Base-by-base conservation (phyloP, 2,329 filamentous ascomycete genomes). In the Xylariaceae sp. region DNA sequence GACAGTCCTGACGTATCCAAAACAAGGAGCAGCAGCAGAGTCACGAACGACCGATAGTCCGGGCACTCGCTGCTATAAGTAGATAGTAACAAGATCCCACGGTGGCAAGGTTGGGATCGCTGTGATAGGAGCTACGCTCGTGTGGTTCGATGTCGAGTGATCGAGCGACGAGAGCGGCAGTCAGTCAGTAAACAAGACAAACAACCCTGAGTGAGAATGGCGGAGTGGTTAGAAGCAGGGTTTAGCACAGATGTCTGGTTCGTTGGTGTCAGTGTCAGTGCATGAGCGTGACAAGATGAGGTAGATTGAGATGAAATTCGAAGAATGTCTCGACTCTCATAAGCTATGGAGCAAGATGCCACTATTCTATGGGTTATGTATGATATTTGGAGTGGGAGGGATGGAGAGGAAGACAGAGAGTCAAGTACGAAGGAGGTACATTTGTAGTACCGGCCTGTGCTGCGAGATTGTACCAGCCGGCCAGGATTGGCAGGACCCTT, bases 31-130 rank as follows among this genome's bases (percentile, higher is more conserved):
- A 53, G 35, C 13, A 49, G 58, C 50, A 44, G 7, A 47, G 47
- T 37, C 51, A 57, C 56, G 37, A 7, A 51, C 17, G 49, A 51
- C 49, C 44, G 48, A 48, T 17, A 56, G 47, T 44, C 45, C 9
- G 44, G n/a, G 44, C 51, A 47, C 55, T 35, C 6, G 49, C 23
- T 35, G 49, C 18, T 45, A 42, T 42, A 42, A 42, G 37, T 42
- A n/a, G 9, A 39, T 10, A 9, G 37, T 49, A 44, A 51, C 55
- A 47, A 56, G 52, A 53, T 37, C 55, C 52, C 34, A 35, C 23
- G 37, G n/a, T 18, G 2, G 23, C 23, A 30, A 30, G 23, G 50
- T 57, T 47, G 51, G 39, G 47, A n/a, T 51, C 30, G 55, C 39
- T 23, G n/a, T 51, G 45, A 35, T 23, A 37, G 18, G 48, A 34